phyloP scores from a whole-genome alignment of 1,284 basidiomycete species.

The Heliocybe sulcata region DNA sequence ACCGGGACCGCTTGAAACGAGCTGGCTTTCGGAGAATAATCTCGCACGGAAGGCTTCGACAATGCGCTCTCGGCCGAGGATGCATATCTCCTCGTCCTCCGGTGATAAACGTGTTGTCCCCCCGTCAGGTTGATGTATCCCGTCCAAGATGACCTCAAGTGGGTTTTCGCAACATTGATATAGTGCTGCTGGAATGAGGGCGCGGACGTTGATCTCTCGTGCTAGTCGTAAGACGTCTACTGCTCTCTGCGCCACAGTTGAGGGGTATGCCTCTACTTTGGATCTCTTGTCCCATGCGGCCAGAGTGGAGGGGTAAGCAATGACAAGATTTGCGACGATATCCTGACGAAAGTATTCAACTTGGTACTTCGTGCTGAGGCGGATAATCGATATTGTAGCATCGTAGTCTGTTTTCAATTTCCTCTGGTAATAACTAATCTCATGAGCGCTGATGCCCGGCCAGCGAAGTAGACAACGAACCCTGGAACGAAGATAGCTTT shows the following conservation, averaged over 20 bases:
- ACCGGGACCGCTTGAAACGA: neutral
- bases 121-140: neutral
- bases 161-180: neutral
- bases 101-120: neutral
- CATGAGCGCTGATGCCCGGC: too few relatives aligned
- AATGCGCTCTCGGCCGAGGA: neutral
- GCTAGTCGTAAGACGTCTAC: neutral
- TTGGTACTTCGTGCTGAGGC: conserved; percentile 1
- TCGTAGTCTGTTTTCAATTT: neutral
- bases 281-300: neutral
- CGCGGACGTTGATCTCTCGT: neutral
- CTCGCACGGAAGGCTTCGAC: neutral
- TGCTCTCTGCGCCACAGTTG: neutral
- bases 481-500: neutral
- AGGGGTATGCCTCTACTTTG: neutral
- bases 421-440: neutral
- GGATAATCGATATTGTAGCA: neutral
- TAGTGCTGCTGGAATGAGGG: neutral
- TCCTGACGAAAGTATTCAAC: neutral
- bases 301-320: neutral
- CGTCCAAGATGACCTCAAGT: neutral
- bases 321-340: neutral
- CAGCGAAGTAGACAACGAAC: neutral
- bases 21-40: neutral
- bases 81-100: neutral